Base-by-base conservation (phyloP, 495 filamentous ascomycete genomes). In the Aspergillus ellipticus region DNA sequence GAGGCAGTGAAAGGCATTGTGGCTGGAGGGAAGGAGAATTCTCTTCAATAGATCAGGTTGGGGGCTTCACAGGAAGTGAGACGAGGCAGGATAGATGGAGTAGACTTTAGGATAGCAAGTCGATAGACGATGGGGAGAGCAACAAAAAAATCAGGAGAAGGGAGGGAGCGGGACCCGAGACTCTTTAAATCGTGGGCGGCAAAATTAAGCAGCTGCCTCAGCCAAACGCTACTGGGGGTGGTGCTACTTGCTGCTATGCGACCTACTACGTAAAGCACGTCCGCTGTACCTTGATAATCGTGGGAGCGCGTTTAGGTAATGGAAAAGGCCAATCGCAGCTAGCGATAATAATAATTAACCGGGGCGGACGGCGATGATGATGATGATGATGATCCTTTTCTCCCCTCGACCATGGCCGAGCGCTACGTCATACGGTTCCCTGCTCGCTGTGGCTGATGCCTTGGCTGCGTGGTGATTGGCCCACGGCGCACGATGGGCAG, bases 1-100 rank as follows among this genome's bases (percentile, higher is more conserved):
- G 81, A 83, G 50, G 80, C 82, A 60, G 82, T 84, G 77, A 85
- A 84, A 77, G 82, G 74, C 82, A 85, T 85, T 55, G 49, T 82
- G 75, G 42, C n/a, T 33, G 19, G 29, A 42, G 24, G 28, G 39
- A 45, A 11, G 41, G 48, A 42, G 19, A 20, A 24, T 28, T 51
- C 22, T 48, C 45, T 48, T n/a, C 22, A 28, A 48, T 29, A 3
- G 10, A 28, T 4, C n/a, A 17, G 45, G 16, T 7, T 45, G 42
- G 21, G 5, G 7, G 24, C 8, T 10, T n/a, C 4, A 13, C 2
- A 39, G 13, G 45, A 51, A 31, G 28, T 29, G 39, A 42, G 19
- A 26, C 42, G n/a, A 47, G 45, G 24, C 13, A n/a, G n/a, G 9
- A 39, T 15, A 33, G n/a, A 16, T 42, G 54, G 49, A 20, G n/a